Conservation (phyloP, 768 basidiomycete genomes). For the Termitomyces sp. region DNA sequence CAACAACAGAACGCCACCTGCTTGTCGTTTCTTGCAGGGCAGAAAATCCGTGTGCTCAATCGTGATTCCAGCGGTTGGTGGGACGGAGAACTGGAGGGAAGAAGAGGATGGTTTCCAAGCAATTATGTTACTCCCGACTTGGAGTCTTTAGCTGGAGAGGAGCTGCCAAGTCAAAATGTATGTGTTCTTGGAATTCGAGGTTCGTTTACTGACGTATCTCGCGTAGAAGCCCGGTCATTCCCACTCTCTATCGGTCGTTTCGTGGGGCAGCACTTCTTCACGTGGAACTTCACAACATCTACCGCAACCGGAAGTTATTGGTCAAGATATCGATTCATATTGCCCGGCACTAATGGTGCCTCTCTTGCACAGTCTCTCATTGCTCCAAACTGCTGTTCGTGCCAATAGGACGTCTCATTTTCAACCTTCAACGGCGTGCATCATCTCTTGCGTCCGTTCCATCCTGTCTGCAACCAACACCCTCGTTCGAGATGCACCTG, state of each 20-base stretch:
- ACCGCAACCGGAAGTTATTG: constrained; percentile 41
- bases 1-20: constrained; percentile 71
- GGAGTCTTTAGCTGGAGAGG: constrained; percentile 52
- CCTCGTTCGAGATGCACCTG: constrained; percentile 72
- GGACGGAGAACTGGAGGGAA: constrained; percentile 90
- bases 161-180: constrained; percentile 43
- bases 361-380: constrained; percentile 76
- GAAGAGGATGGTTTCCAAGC: constrained; percentile 96
- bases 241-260: constrained; percentile 45
- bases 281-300: constrained; percentile 25
- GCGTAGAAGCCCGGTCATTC: constrained; percentile 35
- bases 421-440: constrained; percentile 89
- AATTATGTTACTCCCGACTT: constrained; percentile 83
- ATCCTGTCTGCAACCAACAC: constrained; percentile 83
- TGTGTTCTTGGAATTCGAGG: constrained; percentile 12
- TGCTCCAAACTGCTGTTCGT: constrained; percentile 81
- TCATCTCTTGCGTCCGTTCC: constrained; percentile 89
- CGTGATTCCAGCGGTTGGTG: constrained; percentile 93
- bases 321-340: constrained; percentile 51
- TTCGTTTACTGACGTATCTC: constrained; percentile 2
- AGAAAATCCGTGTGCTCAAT: constrained; percentile 88
- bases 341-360: constrained; percentile 79
- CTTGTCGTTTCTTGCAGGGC: constrained; percentile 84
- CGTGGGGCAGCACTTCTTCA: constrained; percentile 47
- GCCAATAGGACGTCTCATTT: constrained; percentile 78